These are phyloP conservation scores for Cyclotella sp. DNA, from an alignment of 108 stramenopile species.

Conservation along the genomic window DNA sequence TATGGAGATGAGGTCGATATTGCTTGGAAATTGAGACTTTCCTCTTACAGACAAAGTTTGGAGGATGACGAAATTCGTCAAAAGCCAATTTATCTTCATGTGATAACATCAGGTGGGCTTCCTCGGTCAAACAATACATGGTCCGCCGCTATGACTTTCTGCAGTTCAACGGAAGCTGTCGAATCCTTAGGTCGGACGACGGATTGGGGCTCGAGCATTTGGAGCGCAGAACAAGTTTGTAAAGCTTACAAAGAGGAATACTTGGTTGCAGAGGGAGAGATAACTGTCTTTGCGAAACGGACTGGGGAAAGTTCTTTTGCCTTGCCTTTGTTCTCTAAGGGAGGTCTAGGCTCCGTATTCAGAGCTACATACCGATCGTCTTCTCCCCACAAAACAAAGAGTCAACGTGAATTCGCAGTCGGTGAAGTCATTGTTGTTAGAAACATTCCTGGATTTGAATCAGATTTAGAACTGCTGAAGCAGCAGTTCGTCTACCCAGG, in stretches of 20 bases:
- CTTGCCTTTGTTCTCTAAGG: slow-evolving; percentile 34
- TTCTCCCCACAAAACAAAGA: background rate
- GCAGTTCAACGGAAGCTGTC: slow-evolving; percentile 38
- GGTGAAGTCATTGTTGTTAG: slow-evolving; percentile 68
- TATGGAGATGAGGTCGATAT: slow-evolving; percentile 63
- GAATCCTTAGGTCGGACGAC: slow-evolving; percentile 52
- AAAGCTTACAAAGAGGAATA: slow-evolving; percentile 20
- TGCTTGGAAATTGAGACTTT: slow-evolving; percentile 54
- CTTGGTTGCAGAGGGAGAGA: slow-evolving; percentile 43
- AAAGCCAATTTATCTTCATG: slow-evolving; percentile 22
- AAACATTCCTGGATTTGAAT: slow-evolving; percentile 20
- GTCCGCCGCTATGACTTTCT: slow-evolving; percentile 64
- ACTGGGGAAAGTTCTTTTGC: slow-evolving; percentile 45
- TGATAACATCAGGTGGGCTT: slow-evolving; percentile 55
- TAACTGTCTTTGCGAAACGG: slow-evolving; percentile 47
- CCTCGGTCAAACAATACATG: slow-evolving; percentile 56
- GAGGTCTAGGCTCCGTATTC: slow-evolving; percentile 44
- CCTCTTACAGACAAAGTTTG: background rate
- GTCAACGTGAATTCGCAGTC: slow-evolving; percentile 41
- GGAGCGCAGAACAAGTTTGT: slow-evolving; percentile 43
- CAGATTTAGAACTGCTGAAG: slow-evolving; percentile 28
- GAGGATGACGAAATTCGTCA: background rate
- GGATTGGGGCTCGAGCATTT: slow-evolving; percentile 60
- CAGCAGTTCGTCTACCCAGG: slow-evolving; percentile 54
- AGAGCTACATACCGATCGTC: slow-evolving; percentile 14